These are phyloP conservation scores for Lactarius vividus DNA, from an alignment of 768 basidiomycete genomes.

Conservation along the genomic window DNA sequence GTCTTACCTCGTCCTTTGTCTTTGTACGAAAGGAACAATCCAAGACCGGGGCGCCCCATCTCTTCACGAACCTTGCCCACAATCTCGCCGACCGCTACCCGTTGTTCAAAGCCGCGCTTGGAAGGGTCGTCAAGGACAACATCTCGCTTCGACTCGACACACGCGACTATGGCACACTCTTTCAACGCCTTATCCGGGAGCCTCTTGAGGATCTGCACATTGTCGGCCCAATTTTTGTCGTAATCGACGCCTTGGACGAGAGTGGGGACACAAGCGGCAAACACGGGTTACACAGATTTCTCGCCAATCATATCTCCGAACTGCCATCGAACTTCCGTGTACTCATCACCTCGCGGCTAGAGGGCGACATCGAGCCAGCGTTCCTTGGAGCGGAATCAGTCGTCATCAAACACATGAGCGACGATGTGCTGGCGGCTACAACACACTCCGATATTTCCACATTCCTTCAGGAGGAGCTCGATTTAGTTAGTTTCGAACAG, in stretches of 20 bases:
- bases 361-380: not conserved
- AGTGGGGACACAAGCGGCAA: not conserved
- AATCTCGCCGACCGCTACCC: not conserved
- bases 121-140: not conserved
- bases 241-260: conserved; percentile 4
- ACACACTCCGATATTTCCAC: not conserved
- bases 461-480: not conserved
- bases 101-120: not conserved
- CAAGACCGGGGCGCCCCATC: not conserved
- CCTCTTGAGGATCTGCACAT: conserved; percentile 1
- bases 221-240: not conserved
- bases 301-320: not conserved
- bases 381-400: not conserved
- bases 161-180: not conserved
- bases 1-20: not conserved
- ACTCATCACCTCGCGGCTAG: not conserved
- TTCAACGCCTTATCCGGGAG: not conserved
- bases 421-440: not conserved
- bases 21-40: not conserved
- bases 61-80: not conserved
- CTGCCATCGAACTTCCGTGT: conserved; percentile 6
- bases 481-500: too few species aligned
- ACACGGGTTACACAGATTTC: not conserved
- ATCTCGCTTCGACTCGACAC: not conserved
- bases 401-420: not conserved